Evolutionary conservation across 345 rosid species (phyloP), one percentile per base, ranked within the genome.

Genomic region (Acer campestre): DNA sequence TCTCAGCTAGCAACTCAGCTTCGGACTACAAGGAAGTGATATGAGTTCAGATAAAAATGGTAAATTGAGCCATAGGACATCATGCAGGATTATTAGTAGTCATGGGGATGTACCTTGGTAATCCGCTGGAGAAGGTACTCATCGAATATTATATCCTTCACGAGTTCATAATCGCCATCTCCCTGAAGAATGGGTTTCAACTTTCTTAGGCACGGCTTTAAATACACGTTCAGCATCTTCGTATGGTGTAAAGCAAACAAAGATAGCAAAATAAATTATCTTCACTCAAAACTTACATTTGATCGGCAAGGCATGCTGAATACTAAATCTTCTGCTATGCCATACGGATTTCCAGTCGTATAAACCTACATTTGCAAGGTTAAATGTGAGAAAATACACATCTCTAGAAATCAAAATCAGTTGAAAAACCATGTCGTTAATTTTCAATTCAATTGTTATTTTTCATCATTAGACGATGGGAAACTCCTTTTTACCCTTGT

Each of bases 291-390:
- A 67, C 87, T 81, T 82, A 92, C 99, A 67, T 89, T 89, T 77
- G 99, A 96, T 79, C 97, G 81, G 91, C 99, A 96, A n/a, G 98
- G 99, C 97, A 94, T 89, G 86, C 99, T 96, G 87, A 94, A 96
- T 71, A 96, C 97, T 13, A 92, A 88, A 72, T 79, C 99, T 75
- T 96, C 97, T 0, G 85, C 91, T 78, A 96, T 91, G 68, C 97
- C 99, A 42, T 90, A 96, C 17, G 94, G 97, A 85, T 96, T 96
- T 75, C 98, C 97, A 70, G 82, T 84, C 2, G 97, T 94, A 80
- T 91, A 90, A 67, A 96, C 99, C 99, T 96, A 75, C 72, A 79
- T 42, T 42, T 58, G 78, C 22, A 68, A 44, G 23, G 10, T 31
- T 65, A 75, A 58, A 14, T 49, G 63, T 70, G 61, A 80, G 76